phyloP scores from a whole-genome alignment of 2,329 filamentous ascomycete species.

The Pseudocercospora macadamiae region DNA sequence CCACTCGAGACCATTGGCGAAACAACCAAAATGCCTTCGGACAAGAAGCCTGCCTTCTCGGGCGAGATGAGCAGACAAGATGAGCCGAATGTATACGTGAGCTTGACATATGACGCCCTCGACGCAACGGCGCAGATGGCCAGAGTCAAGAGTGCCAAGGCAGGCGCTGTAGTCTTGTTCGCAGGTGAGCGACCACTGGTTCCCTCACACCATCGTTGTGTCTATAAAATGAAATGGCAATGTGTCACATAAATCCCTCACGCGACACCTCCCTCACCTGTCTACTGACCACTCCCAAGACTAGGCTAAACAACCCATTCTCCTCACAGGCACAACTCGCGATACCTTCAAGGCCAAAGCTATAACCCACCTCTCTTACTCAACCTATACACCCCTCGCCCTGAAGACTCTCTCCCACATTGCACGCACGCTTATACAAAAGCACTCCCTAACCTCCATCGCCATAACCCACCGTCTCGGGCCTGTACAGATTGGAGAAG shows the following conservation, averaged over 20 bases:
- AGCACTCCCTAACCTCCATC: conserved; percentile 71
- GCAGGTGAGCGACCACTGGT: too few relatives aligned
- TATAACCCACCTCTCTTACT: conserved; percentile 76
- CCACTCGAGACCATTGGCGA: neutral
- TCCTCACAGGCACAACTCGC: conserved; percentile 56
- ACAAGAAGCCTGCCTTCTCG: conserved; percentile 22
- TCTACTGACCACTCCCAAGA: too few relatives aligned
- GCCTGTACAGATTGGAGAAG: conserved; percentile 83
- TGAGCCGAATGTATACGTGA: conserved; percentile 63
- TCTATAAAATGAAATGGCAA: neutral
- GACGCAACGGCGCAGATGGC: conserved; percentile 62
- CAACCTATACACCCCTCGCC: conserved; percentile 71
- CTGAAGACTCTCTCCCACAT: conserved; percentile 70
- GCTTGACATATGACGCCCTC: conserved; percentile 66
- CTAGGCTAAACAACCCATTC: conserved; percentile 4
- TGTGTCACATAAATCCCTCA: neutral
- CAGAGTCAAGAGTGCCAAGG: conserved; percentile 70
- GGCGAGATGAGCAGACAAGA: conserved; percentile 34
- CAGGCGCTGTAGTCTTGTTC: conserved; percentile 77
- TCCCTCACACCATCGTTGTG: too few relatives aligned
- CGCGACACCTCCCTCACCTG: neutral
- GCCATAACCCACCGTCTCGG: conserved; percentile 85
- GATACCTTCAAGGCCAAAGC: conserved; percentile 71
- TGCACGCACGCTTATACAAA: conserved; percentile 57
- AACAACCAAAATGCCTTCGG: neutral